Percentiles rank a stretch among this genome's conserved stretches.
Conservation (phyloP, 2,329 filamentous ascomycete genomes). For the Chrysoporthe austroafricana region DNA sequence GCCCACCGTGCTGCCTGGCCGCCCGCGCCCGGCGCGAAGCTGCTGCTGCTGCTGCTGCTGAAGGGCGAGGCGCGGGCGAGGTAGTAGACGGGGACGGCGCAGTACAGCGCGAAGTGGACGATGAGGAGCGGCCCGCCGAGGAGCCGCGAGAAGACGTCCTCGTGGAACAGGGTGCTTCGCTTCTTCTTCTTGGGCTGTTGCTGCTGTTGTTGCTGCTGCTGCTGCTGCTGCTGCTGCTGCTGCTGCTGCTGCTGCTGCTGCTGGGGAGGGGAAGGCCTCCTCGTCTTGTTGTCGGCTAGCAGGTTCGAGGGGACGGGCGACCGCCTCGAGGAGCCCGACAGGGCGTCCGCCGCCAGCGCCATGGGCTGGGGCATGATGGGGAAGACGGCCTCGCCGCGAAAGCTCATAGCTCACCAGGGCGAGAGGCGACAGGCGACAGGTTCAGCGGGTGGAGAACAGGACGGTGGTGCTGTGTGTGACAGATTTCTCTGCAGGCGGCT, state of each 20-base stretch:
- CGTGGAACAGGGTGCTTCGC: slow-evolving; percentile 20
- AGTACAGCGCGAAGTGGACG: slow-evolving; percentile 25
- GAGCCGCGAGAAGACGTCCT: slow-evolving; percentile 26
- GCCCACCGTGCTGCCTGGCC: slow-evolving; percentile 19
- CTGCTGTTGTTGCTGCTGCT: neutral
- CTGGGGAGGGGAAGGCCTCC: neutral
- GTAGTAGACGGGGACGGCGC: slow-evolving; percentile 23
- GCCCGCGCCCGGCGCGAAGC: neutral
- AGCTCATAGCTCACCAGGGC: slow-evolving; percentile 20
- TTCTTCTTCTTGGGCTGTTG: neutral
- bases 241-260: neutral
- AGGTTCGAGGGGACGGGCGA: slow-evolving; percentile 11
- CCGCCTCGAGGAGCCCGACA: slow-evolving; percentile 15
- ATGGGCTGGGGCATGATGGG: slow-evolving; percentile 27
- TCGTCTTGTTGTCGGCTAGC: neutral
- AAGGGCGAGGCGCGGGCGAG: slow-evolving; percentile 27
- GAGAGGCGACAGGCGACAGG: neutral
- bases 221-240: neutral
- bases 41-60: neutral
- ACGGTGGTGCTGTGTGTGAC: neutral
- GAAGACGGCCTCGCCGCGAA: slow-evolving; percentile 13
- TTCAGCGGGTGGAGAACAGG: neutral
- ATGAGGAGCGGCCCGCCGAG: slow-evolving; percentile 18
- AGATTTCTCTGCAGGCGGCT: neutral
- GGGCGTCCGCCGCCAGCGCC: slow-evolving; percentile 25